These are phyloP conservation scores for Jackrogersella minutella DNA, from an alignment of 495 filamentous ascomycete species.

Conservation along the genomic window DNA sequence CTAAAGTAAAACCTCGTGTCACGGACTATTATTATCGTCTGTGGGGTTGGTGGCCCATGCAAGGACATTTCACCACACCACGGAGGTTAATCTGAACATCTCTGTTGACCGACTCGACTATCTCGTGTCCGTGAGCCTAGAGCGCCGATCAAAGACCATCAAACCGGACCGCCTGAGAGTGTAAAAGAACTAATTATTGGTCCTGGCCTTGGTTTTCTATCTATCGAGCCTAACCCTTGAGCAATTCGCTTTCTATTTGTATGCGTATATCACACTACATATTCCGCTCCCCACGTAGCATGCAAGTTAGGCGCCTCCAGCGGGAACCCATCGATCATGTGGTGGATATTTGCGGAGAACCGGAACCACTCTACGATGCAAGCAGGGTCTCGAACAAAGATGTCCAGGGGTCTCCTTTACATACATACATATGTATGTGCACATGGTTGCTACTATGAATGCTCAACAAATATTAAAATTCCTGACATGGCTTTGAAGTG, in stretches of 20 bases:
- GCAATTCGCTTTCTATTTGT: constrained; percentile 13
- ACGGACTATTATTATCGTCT: constrained; percentile 23
- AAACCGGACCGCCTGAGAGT: not conserved
- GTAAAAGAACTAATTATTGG: constrained; percentile 16
- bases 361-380: constrained; percentile 32
- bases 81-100: not conserved
- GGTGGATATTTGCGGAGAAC: constrained; percentile 38
- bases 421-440: constrained; percentile 10
- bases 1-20: constrained; percentile 28
- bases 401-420: constrained; percentile 25
- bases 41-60: not conserved
- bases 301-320: constrained; percentile 29
- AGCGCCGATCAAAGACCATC: constrained; percentile 28
- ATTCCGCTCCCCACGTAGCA: constrained; percentile 10
- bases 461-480: constrained; percentile 17
- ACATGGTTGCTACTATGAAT: constrained; percentile 7
- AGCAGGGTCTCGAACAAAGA: constrained; percentile 38
- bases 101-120: constrained; percentile 12
- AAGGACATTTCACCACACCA: constrained; percentile 3
- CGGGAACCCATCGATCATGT: constrained; percentile 41
- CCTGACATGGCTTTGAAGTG: constrained; percentile 7
- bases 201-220: not conserved
- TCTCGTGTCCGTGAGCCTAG: not conserved
- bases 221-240: constrained; percentile 6
- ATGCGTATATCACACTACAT: not conserved